phyloP scores from a whole-genome alignment of 2,329 filamentous ascomycete species.

The Cercospora sp. region DNA sequence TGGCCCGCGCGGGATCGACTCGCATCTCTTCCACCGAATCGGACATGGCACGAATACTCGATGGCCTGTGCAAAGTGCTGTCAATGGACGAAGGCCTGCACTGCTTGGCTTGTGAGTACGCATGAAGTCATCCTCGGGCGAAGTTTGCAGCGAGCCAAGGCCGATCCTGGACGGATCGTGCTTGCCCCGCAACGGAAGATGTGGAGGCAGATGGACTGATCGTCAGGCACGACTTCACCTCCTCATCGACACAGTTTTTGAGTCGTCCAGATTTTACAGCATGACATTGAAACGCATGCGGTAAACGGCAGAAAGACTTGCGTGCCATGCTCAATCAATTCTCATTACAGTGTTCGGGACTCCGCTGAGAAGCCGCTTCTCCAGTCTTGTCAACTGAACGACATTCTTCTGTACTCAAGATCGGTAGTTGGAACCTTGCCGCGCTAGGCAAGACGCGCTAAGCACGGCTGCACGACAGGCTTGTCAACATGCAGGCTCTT shows the following conservation, averaged over 20 bases:
- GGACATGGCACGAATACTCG: background rate
- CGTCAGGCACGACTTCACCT: conserved; percentile 1
- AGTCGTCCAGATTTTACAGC: background rate
- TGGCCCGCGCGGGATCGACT: conserved; percentile 47
- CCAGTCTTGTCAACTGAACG: background rate
- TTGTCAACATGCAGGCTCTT: background rate
- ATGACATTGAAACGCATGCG: too few relatives aligned
- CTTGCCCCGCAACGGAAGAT: background rate
- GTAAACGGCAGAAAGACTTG: background rate
- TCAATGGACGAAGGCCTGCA: background rate
- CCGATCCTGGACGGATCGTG: background rate
- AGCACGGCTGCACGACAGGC: background rate
- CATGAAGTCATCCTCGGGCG: conserved; percentile 16
- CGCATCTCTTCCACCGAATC: conserved; percentile 33
- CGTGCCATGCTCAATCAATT: too few relatives aligned
- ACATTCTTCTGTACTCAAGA: background rate
- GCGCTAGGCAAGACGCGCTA: background rate
- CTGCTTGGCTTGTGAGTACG: conserved; percentile 3
- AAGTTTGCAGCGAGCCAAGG: conserved; percentile 21
- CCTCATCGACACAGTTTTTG: background rate
- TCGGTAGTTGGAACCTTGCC: background rate
- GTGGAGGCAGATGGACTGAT: background rate
- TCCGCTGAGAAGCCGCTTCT: background rate
- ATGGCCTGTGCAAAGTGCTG: conserved; percentile 7
- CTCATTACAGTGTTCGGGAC: too few relatives aligned